Evolutionary conservation across 129 eudicot species (phyloP).

Genomic region (Sambucus nigra): DNA sequence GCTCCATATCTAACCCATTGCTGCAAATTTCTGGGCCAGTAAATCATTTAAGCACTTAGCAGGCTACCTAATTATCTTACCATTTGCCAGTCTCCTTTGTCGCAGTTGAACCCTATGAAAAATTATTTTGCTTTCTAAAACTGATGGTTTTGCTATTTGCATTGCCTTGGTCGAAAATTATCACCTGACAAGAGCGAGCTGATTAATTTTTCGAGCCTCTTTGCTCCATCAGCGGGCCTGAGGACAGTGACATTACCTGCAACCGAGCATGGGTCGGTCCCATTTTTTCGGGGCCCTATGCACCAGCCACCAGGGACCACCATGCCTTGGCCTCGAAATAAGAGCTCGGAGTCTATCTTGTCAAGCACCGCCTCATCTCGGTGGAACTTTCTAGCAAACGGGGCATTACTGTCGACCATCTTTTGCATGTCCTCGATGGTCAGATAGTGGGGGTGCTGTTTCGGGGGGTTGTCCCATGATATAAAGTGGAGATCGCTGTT

Average conservation of each 20-base stretch:
- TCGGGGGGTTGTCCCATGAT: slow-evolving; percentile 61
- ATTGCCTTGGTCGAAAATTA: slow-evolving; percentile 41
- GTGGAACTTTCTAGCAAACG: slow-evolving; percentile 48
- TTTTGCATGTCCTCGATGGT: slow-evolving; percentile 31
- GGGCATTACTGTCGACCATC: slow-evolving; percentile 50
- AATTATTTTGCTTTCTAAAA: not conserved
- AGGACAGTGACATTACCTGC: slow-evolving; percentile 30
- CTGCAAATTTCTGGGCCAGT: no score
- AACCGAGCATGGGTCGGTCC: slow-evolving; percentile 38
- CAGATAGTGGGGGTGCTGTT: slow-evolving; percentile 57
- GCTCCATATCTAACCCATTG: no score
- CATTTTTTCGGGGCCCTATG: slow-evolving; percentile 31
- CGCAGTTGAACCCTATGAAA: not conserved
- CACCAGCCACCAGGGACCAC: slow-evolving; percentile 54
- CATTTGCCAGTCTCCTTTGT: no score
- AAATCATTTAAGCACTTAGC: no score
- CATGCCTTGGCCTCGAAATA: slow-evolving; percentile 29
- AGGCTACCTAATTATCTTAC: no score
- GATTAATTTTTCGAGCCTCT: slow-evolving; percentile 33
- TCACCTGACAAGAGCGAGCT: slow-evolving; percentile 25
- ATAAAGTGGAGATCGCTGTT: slow-evolving; percentile 52
- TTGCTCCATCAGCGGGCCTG: slow-evolving; percentile 37
- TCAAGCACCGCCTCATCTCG: slow-evolving; percentile 37
- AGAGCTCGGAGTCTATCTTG: slow-evolving; percentile 36
- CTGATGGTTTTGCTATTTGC: slow-evolving; percentile 19